phyloP scores from a whole-genome alignment of 2,329 filamentous ascomycete species.

The Calonectria montana region DNA sequence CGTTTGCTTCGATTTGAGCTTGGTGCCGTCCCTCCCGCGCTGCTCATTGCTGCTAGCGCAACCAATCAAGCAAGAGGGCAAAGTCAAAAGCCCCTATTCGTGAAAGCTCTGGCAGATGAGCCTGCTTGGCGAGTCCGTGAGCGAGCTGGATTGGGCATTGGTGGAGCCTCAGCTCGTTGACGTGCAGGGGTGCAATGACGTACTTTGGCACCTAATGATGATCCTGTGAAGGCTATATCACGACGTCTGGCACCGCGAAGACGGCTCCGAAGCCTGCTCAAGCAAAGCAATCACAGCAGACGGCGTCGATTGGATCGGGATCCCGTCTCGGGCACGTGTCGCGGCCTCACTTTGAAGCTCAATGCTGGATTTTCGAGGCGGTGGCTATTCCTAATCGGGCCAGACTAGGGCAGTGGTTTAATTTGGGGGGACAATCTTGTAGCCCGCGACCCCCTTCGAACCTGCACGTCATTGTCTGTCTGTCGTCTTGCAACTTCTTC shows the following conservation, averaged over 20 bases:
- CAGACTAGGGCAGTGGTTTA: conserved; percentile 1
- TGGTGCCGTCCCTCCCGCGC: neutral
- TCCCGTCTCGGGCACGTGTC: neutral
- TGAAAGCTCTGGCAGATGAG: neutral
- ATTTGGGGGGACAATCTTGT: conserved; percentile 2
- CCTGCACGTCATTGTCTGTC: neutral
- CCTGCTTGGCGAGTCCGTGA: neutral
- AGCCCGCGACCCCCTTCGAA: neutral
- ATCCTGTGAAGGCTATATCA: neutral
- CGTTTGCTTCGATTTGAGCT: neutral
- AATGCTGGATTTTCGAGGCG: neutral
- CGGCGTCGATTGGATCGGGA: neutral
- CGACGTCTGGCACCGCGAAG: neutral
- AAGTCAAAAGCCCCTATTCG: conserved; percentile 6
- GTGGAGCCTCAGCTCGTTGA: neutral
- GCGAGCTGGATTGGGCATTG: neutral
- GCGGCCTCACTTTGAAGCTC: neutral
- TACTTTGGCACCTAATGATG: neutral
- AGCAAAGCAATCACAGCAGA: neutral
- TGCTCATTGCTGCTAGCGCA: neutral
- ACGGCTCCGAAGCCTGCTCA: neutral
- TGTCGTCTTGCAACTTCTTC: neutral
- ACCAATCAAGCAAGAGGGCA: neutral
- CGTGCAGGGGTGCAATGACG: neutral
- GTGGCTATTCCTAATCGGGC: neutral